Base-by-base conservation (phyloP, 2,329 filamentous ascomycete genomes). In the Epichloe gansuensis region DNA sequence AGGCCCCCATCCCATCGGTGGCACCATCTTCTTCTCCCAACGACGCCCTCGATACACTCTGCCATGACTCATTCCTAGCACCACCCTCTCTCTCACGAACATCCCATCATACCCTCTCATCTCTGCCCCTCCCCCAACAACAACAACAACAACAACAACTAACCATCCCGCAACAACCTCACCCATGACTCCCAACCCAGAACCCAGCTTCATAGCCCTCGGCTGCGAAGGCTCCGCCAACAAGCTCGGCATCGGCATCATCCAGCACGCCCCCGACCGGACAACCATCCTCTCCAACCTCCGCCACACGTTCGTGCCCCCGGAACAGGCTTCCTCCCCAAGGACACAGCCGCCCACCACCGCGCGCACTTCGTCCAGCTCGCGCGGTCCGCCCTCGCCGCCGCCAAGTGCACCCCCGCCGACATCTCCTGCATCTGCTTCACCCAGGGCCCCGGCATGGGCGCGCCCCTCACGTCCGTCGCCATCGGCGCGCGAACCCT, bases 381-480 rank as follows among this genome's bases (percentile, higher is more conserved):
- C n/a, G 85, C 93, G 17, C 88, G 85, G 60, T 79, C 81, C 56
- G 88, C 91, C 4, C 80, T 98, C 57, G 74, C 76, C 53, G 82
- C 86, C 59, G 88, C 91, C 0, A 72, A 72, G 46, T 54, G 67
- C 21, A 65, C 88, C 0, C 69, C 83, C 13, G 63, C 72, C 12
- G 85, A 95, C 65, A 78, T 98, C 46, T 83, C 91, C 69, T 95
- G 90, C 69, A 85, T 98, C 61, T 96, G 91, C 77, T 98, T 91
- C 72, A 98, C 93, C 2, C 86, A 87, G 65, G 93, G 93, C 0
- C 93, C 93, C 0, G 93, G 93, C 0, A 98, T 98, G 93, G 93
- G 93, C 54, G 91, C 89, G 41, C 93, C 93, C 7, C 75, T 98
- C 31, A 86, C 91, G 57, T 83, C 84, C 56, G 89, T 95, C 13